Conservation (phyloP, 2,329 filamentous ascomycete species). For the Thielaviopsis populi region DNA sequence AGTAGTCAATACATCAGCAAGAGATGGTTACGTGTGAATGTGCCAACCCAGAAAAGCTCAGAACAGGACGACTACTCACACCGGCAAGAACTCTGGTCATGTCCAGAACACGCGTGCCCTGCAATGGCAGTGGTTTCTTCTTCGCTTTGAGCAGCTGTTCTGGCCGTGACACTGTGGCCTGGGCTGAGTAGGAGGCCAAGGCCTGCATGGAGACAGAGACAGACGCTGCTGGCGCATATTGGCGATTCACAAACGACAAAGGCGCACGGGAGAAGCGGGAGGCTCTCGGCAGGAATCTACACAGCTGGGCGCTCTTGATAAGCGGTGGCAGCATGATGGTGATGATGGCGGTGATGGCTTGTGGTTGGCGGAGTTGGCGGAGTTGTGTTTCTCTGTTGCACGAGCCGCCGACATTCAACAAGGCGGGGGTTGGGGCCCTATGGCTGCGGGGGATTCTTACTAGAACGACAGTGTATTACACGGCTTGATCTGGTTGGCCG, state of each 20-base stretch:
- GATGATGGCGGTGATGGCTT: not conserved
- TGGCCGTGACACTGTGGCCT: not conserved
- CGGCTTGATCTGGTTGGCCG: not conserved
- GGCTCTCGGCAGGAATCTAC: not conserved
- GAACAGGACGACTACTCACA: slow-evolving; percentile 37
- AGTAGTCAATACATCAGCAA: slow-evolving; percentile 7
- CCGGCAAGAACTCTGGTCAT: slow-evolving; percentile 94
- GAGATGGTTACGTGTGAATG: slow-evolving; percentile 10
- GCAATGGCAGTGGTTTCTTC: slow-evolving; percentile 44
- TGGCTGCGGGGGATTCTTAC: not conserved
- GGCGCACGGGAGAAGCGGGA: not conserved
- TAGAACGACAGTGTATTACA: not conserved
- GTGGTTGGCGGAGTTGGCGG: not conserved
- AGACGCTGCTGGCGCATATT: not conserved
- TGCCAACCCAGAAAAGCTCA: slow-evolving; percentile 4
- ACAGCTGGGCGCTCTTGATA: not conserved
- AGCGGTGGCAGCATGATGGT: not conserved
- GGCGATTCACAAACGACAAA: not conserved
- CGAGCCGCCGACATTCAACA: no score
- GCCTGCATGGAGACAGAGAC: not conserved
- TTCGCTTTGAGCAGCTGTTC: not conserved
- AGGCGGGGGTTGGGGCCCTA: not conserved
- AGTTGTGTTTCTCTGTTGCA: no score
- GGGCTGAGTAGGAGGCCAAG: not conserved
- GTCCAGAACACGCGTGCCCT: slow-evolving; percentile 79